Conservation (phyloP, 192 early-diverging fungal genomes). For the Coemansia sp. region DNA sequence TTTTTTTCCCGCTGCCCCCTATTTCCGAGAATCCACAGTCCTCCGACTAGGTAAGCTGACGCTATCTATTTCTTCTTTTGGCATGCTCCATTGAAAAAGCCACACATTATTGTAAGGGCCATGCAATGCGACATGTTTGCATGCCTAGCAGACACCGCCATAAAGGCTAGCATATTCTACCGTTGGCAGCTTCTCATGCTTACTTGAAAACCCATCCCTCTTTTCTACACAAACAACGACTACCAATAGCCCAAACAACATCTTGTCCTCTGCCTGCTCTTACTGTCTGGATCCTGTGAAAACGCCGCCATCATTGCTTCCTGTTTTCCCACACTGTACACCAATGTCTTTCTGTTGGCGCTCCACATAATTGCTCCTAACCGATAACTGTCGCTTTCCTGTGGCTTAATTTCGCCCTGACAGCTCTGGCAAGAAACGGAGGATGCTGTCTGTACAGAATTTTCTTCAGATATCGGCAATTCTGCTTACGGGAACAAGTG, state of each 20-base stretch:
- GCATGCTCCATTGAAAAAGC: slow-evolving; percentile 2
- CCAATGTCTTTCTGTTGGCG: slow-evolving; percentile 1
- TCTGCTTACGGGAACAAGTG: neutral
- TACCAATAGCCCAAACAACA: slow-evolving; percentile 2
- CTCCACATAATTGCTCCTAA: neutral
- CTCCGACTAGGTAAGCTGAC: slow-evolving; percentile 6
- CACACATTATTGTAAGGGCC: slow-evolving; percentile 1
- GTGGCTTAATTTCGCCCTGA: neutral
- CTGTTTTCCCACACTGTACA: slow-evolving; percentile 1
- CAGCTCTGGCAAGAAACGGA: neutral
- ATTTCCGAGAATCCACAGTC: slow-evolving; percentile 6
- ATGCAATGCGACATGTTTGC: slow-evolving; percentile 5
- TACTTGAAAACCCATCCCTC: neutral
- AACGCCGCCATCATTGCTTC: slow-evolving; percentile 2
- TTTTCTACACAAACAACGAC: slow-evolving; percentile 3
- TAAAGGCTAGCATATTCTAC: slow-evolving; percentile 1
- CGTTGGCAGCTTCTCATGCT: neutral
- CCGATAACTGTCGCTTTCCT: neutral
- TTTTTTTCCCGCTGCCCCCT: neutral
- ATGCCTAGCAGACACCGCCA: neutral
- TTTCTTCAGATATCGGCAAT: neutral
- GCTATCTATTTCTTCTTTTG: neutral
- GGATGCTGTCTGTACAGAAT: neutral
- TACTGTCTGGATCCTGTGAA: slow-evolving; percentile 2
- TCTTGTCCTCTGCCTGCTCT: neutral